Base-by-base conservation (phyloP, 495 filamentous ascomycete genomes). In the Rostrohypoxylon terebratum region DNA sequence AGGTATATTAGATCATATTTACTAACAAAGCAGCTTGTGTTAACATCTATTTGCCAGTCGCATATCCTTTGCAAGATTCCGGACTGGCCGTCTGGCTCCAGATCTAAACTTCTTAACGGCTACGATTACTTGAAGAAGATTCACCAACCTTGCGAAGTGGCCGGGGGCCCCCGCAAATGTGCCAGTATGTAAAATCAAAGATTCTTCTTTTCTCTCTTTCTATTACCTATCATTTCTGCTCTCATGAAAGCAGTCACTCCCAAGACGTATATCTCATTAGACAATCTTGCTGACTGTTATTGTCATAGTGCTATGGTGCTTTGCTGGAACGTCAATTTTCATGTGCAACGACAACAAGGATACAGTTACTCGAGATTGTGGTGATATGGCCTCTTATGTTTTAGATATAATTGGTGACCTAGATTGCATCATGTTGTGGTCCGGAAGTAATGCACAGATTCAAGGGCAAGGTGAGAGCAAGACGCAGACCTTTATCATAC, bases 301-400 rank as follows among this genome's bases (percentile, higher is more conserved):
- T 28, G 28, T 28, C 6, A 28, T 28, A 28, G 28, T 66, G 59
- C 40, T 67, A n/a, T 72, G 34, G 31, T 72, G 69, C 23, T 1
- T 4, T 3, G 0, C 0, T 1, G 40, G 59, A 4, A 25, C 45
- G 1, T 40, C 55, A 11, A 59, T 72, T 28, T 68, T 51, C 58
- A 58, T 72, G 51, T 72, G 69, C 63, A 72, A 72, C 25, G 69
- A 72, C 69, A 67, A 67, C 36, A 42, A 14, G 0, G 13, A 36
- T 25, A 33, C 28, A 1, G 59, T 68, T 28, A 53, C 16, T 9
- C 21, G 42, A 4, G 16, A 28, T 2, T 72, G 69, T n/a, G 58
- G 4, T 7, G n/a, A 59, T 4, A 34, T 67, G 33, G 59, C 63
- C 21, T 31, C 38, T 21, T 67, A 67, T n/a, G 59, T 59, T 34